Percentiles rank a stretch among this genome's conserved stretches.
phyloP scores from a whole-genome alignment of 1,284 basidiomycete species.

The Pseudozyma hubeiensis region DNA sequence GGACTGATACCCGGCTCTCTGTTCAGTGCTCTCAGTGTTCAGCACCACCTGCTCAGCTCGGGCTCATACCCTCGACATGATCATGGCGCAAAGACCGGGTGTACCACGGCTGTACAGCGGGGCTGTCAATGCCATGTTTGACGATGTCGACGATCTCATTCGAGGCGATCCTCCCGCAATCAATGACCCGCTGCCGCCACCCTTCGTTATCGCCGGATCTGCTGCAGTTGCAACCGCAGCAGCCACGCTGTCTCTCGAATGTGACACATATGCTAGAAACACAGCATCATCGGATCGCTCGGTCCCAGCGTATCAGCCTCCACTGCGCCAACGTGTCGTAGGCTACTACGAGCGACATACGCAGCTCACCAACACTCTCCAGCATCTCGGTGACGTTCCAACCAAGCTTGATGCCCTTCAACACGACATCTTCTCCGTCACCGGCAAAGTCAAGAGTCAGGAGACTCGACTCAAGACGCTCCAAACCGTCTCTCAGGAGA shows the following conservation, averaged over 20 bases:
- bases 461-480: constrained; percentile 32
- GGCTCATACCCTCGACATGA: constrained; percentile 9
- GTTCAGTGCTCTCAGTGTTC: too few relatives aligned
- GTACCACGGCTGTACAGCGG: constrained; percentile 32
- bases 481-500: constrained; percentile 23
- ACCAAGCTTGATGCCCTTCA: constrained; percentile 25
- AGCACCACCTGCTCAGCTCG: background rate
- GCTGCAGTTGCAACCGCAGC: constrained; percentile 27
- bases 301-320: constrained; percentile 39
- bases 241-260: constrained; percentile 21
- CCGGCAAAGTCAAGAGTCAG: constrained; percentile 45
- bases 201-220: constrained; percentile 14
- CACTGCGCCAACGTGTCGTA: constrained; percentile 28
- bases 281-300: constrained; percentile 23
- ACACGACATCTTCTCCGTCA: constrained; percentile 31
- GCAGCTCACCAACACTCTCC: constrained; percentile 25
- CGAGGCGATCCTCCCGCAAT: constrained; percentile 1
- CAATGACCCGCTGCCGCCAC: constrained; percentile 14
- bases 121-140: constrained; percentile 28
- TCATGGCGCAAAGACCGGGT: constrained; percentile 26
- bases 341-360: constrained; percentile 31
- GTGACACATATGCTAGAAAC: background rate
- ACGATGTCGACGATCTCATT: constrained; percentile 32
- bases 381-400: constrained; percentile 36
- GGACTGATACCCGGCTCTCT: background rate